These are phyloP conservation scores for Claviceps maximensis DNA, from an alignment of 2,329 filamentous ascomycete genomes.

Conservation along the genomic window DNA sequence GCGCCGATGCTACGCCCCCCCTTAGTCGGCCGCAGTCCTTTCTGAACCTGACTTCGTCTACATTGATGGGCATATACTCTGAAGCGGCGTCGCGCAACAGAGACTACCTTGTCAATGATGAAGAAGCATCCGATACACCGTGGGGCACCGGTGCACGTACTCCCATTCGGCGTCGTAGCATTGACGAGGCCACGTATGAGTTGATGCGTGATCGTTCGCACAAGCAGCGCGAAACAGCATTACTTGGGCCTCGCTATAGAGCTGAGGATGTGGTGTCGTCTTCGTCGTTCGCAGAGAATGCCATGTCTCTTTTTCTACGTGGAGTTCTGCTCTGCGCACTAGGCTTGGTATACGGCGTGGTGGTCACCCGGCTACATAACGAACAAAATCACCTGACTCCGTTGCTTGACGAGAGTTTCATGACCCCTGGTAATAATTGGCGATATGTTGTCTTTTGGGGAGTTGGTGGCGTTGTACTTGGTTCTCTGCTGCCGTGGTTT, in stretches of 20 bases:
- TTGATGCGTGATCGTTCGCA: slow-evolving; percentile 29
- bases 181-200: slow-evolving; percentile 32
- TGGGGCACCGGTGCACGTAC: slow-evolving; percentile 70
- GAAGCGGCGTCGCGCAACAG: slow-evolving; percentile 43
- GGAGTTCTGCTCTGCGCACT: slow-evolving; percentile 59
- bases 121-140: slow-evolving; percentile 51
- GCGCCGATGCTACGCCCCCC: slow-evolving; percentile 19
- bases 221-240: slow-evolving; percentile 20
- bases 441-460: slow-evolving; percentile 74
- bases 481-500: slow-evolving; percentile 70
- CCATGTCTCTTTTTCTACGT: slow-evolving; percentile 42
- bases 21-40: slow-evolving; percentile 63
- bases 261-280: slow-evolving; percentile 13
- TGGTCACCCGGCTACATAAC: slow-evolving; percentile 69
- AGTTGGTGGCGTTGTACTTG: slow-evolving; percentile 60
- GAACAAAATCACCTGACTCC: slow-evolving; percentile 47
- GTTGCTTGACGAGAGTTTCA: slow-evolving; percentile 33
- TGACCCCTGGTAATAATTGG: slow-evolving; percentile 37
- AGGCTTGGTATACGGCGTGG: slow-evolving; percentile 68
- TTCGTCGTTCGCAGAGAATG: slow-evolving; percentile 11
- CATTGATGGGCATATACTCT: slow-evolving; percentile 83
- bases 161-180: slow-evolving; percentile 34
- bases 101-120: slow-evolving; percentile 26
- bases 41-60: slow-evolving; percentile 77
- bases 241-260: slow-evolving; percentile 14